Evolutionary conservation across 257 asterid species (phyloP).

Genomic region (Fraxinus anomala): DNA sequence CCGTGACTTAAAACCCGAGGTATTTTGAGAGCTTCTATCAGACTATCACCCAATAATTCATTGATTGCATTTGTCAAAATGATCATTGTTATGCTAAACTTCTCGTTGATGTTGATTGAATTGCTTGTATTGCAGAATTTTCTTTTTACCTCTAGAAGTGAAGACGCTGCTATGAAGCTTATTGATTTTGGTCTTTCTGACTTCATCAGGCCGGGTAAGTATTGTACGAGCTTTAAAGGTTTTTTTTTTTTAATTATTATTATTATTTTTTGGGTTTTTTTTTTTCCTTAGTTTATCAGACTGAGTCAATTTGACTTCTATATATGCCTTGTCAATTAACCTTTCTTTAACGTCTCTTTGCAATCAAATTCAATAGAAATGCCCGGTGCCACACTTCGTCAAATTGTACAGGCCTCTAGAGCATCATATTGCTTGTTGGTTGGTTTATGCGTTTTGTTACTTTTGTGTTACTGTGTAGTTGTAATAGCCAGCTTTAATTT

Average conservation of each 20-base stretch:
- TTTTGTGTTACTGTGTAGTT: background rate
- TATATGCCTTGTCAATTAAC: background rate
- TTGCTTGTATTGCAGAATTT: conserved; percentile 61
- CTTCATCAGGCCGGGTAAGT: conserved; percentile 85
- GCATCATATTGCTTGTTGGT: background rate
- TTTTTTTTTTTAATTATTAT: too few relatives aligned
- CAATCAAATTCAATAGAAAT: background rate
- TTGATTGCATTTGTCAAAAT: conserved; percentile 12
- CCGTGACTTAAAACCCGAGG: conserved; percentile 99
- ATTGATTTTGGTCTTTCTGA: conserved; percentile 98
- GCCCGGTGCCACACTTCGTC: background rate
- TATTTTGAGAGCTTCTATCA: conserved; percentile 33
- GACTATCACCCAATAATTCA: conserved; percentile 12
- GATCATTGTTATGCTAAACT: conserved; percentile 19
- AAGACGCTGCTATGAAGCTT: conserved; percentile 91
- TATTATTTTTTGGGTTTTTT: background rate
- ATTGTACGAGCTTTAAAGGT: background rate
- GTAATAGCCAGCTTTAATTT: background rate
- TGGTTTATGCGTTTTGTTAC: background rate
- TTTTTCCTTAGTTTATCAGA: background rate
- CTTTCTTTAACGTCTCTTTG: background rate
- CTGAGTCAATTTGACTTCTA: background rate
- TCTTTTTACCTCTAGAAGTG: conserved; percentile 80
- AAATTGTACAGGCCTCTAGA: background rate
- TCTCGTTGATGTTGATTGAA: conserved; percentile 27